These are phyloP conservation scores for Cyphellophora europaea DNA, from an alignment of 2,329 filamentous ascomycete genomes.

Conservation along the genomic window DNA sequence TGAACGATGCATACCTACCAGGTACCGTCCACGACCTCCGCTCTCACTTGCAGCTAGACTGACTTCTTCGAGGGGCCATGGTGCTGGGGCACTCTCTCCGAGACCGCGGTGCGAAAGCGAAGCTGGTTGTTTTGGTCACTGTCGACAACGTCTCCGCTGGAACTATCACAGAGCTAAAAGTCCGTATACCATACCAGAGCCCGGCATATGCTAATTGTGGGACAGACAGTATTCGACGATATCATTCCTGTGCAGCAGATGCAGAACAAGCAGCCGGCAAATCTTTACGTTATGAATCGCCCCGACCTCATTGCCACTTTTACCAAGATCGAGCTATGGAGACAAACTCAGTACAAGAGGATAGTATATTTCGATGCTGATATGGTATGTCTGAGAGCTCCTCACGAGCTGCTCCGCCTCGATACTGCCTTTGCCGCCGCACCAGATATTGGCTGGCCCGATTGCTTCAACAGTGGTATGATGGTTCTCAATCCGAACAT, in stretches of 20 bases:
- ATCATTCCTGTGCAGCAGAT: slow-evolving; percentile 76
- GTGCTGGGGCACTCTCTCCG: slow-evolving; percentile 90
- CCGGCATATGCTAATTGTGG: slow-evolving; percentile 21
- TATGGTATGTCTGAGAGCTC: slow-evolving; percentile 78
- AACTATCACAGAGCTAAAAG: slow-evolving; percentile 71
- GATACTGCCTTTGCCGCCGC: slow-evolving; percentile 58
- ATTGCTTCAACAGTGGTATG: slow-evolving; percentile 95
- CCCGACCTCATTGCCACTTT: slow-evolving; percentile 85
- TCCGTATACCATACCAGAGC: slow-evolving; percentile 27
- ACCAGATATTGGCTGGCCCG: slow-evolving; percentile 95
- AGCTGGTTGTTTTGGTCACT: slow-evolving; percentile 76
- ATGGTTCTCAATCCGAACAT: slow-evolving; percentile 84
- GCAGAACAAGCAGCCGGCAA: slow-evolving; percentile 65
- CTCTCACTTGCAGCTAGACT: slow-evolving; percentile 6
- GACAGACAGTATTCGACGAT: slow-evolving; percentile 76
- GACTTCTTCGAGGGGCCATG: slow-evolving; percentile 61
- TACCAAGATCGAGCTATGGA: slow-evolving; percentile 94
- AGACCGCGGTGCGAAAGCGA: slow-evolving; percentile 79
- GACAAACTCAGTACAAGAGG: slow-evolving; percentile 76
- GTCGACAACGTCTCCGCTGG: slow-evolving; percentile 66
- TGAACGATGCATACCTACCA: slow-evolving; percentile 87
- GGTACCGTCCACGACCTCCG: slow-evolving; percentile 46
- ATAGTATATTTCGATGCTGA: slow-evolving; percentile 95
- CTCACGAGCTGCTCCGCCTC: slow-evolving; percentile 80
- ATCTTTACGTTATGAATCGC: slow-evolving; percentile 86